Evolutionary conservation across 345 rosid genomes (phyloP).

Genomic region (Citrus sp.): DNA sequence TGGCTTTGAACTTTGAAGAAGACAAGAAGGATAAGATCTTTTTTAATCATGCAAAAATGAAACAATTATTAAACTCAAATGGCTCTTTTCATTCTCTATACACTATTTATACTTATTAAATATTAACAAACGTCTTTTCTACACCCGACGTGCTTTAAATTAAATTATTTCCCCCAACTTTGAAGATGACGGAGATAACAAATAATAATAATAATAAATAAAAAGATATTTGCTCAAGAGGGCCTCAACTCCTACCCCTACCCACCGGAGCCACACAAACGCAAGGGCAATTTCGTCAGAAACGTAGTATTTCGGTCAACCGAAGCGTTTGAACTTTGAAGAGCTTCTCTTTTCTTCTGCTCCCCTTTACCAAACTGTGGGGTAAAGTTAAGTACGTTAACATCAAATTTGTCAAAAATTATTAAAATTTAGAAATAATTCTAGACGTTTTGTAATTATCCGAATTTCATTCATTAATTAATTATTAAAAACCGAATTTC

Average conservation of each 20-base stretch:
- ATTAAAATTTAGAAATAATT: not conserved
- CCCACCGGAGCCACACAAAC: not conserved
- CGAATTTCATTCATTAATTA: not conserved
- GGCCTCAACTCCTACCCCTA: too few relatives aligned
- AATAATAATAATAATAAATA: not conserved
- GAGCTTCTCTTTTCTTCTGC: not conserved
- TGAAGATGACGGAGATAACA: not conserved
- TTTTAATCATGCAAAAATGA: not conserved
- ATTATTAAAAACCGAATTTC: not conserved
- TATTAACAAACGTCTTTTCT: not conserved
- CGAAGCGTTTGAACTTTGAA: not conserved
- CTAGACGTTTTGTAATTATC: not conserved
- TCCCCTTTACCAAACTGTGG: not conserved
- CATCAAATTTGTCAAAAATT: not conserved
- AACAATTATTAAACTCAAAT: not conserved
- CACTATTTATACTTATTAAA: not conserved
- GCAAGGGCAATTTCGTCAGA: conserved; percentile 3
- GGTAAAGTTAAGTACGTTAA: not conserved
- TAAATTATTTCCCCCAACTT: not conserved
- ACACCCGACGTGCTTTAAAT: not conserved
- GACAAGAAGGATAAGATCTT: not conserved
- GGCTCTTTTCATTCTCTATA: not conserved
- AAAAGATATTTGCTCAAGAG: too few relatives aligned
- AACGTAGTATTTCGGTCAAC: not conserved
- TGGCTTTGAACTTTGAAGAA: not conserved